phyloP scores from a whole-genome alignment of 257 asterid species.

The Solanum acaule region DNA sequence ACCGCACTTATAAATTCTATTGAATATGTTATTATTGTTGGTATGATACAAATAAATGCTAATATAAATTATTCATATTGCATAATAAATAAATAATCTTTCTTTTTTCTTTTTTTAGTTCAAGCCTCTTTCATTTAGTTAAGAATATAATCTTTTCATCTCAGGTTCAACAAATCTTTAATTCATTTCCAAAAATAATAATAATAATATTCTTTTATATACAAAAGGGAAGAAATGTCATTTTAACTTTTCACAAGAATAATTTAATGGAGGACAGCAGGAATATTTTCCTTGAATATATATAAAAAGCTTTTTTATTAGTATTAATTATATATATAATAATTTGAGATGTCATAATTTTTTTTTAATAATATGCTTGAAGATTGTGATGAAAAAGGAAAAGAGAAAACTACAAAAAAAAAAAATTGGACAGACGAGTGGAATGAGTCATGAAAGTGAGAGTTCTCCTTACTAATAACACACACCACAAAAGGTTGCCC shows the following conservation, averaged over 20 bases:
- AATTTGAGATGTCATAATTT: background rate
- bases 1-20: rapidly evolving
- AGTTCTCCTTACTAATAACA: conserved; percentile 7
- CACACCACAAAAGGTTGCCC: conserved; percentile 18
- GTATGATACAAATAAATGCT: too few relatives aligned
- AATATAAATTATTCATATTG: too few relatives aligned
- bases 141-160: background rate
- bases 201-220: background rate
- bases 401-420: background rate
- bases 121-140: background rate
- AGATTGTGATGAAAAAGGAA: background rate
- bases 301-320: background rate
- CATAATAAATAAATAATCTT: too few relatives aligned
- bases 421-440: background rate
- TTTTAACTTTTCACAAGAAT: background rate
- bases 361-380: background rate
- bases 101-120: background rate
- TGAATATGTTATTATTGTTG: background rate
- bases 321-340: background rate
- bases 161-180: background rate
- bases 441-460: conserved; percentile 11
- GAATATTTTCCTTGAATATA: background rate
- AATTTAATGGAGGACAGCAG: background rate
- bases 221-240: background rate
- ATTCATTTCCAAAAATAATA: background rate